phyloP scores from a whole-genome alignment of 2,329 filamentous ascomycete genomes.

The Botrytis fragariae region DNA sequence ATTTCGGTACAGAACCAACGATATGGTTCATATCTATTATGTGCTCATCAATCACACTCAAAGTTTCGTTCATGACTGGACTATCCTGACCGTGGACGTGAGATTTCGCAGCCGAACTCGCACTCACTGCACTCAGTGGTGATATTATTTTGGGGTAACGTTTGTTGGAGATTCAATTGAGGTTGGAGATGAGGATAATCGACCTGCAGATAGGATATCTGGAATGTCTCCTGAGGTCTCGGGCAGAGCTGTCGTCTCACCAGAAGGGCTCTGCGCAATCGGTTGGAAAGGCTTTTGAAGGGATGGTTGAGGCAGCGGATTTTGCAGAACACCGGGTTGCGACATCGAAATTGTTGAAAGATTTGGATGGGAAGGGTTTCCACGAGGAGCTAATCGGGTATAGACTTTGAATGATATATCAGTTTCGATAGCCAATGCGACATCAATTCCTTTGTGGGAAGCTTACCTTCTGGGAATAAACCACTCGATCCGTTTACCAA shows the following conservation, averaged over 20 bases:
- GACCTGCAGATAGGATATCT: background rate
- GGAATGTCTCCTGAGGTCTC: background rate
- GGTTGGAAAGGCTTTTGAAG: background rate
- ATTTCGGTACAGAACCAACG: slow-evolving; percentile 49
- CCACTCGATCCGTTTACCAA: slow-evolving; percentile 70
- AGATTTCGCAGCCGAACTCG: slow-evolving; percentile 48
- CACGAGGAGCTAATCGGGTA: slow-evolving; percentile 39
- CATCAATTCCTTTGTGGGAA: background rate
- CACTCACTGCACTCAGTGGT: slow-evolving; percentile 38
- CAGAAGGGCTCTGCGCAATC: background rate
- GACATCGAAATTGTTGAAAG: slow-evolving; percentile 26
- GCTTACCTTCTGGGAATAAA: slow-evolving; percentile 75
- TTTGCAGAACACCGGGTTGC: slow-evolving; percentile 19
- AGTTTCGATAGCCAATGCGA: slow-evolving; percentile 20
- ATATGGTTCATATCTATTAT: slow-evolving; percentile 73
- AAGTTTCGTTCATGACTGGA: slow-evolving; percentile 87
- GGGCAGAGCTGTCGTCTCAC: background rate
- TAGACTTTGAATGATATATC: slow-evolving; percentile 35
- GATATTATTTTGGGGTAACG: slow-evolving; percentile 30
- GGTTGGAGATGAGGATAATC: background rate
- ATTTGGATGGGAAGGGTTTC: slow-evolving; percentile 34
- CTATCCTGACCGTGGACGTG: slow-evolving; percentile 53
- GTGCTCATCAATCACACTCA: slow-evolving; percentile 96
- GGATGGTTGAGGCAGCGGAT: slow-evolving; percentile 15
- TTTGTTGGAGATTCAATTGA: background rate